These are phyloP conservation scores for Hypericum perforatum DNA, from an alignment of 345 rosid species.

Conservation along the genomic window DNA sequence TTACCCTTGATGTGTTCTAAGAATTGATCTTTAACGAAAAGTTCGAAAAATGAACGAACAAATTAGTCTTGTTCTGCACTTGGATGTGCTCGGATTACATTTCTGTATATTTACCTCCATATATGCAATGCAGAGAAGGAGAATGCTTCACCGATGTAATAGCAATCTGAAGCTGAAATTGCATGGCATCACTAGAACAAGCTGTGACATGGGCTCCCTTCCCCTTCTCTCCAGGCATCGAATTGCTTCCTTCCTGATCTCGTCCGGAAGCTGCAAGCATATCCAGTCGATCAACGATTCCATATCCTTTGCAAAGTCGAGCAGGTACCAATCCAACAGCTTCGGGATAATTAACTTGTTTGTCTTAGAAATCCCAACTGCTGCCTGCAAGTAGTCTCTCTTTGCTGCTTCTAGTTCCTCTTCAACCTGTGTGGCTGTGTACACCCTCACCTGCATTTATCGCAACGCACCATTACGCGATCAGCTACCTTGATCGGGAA, in stretches of 20 bases:
- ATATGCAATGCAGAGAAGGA: too few species aligned
- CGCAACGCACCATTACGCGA: neutral
- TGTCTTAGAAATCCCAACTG: slow-evolving; percentile 40
- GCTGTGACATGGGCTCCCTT: slow-evolving; percentile 28
- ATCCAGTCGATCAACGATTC: slow-evolving; percentile 81
- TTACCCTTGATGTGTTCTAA: too few species aligned
- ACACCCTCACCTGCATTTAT: slow-evolving; percentile 50
- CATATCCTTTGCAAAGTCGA: slow-evolving; percentile 74
- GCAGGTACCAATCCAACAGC: slow-evolving; percentile 70
- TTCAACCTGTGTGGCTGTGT: slow-evolving; percentile 57
- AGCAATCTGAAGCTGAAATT: slow-evolving; percentile 72
- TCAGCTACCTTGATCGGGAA: neutral
- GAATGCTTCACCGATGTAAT: slow-evolving; percentile 4
- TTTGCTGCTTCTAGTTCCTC: slow-evolving; percentile 59
- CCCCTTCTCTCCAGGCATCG: slow-evolving; percentile 51
- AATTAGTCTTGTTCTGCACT: too few species aligned
- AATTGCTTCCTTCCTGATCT: slow-evolving; percentile 55
- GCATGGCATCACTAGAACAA: slow-evolving; percentile 52
- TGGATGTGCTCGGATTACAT: too few species aligned
- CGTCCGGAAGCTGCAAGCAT: slow-evolving; percentile 75
- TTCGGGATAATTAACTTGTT: slow-evolving; percentile 54
- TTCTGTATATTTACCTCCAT: too few species aligned
- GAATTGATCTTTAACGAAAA: too few species aligned
- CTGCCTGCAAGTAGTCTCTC: slow-evolving; percentile 71
- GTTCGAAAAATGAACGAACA: too few species aligned